A percentile compares a stretch with the other conserved stretches of the same genome.
These are phyloP conservation scores for Dendrobium catenatum DNA, from an alignment of 106 monocot genomes.

Conservation along the genomic window DNA sequence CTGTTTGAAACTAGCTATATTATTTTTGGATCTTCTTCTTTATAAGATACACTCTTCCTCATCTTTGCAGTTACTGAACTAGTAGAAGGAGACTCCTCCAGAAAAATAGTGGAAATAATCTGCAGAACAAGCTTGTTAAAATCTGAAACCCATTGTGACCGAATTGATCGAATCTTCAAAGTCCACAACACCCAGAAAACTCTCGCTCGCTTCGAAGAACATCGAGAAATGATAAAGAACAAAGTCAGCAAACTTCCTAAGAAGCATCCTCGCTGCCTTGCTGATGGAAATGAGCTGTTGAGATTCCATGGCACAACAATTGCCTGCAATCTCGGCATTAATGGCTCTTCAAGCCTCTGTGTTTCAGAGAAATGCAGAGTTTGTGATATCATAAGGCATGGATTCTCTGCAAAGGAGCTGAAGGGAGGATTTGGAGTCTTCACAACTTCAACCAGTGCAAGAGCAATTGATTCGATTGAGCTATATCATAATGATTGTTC, in stretches of 20 bases:
- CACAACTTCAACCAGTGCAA: conserved; percentile 81
- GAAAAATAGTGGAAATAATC: conserved; percentile 96
- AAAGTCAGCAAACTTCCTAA: conserved; percentile 80
- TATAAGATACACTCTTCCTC: no score
- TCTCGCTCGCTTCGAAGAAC: conserved; percentile 75
- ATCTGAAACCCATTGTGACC: conserved; percentile 48
- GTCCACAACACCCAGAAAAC: conserved; percentile 93
- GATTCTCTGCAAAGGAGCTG: conserved; percentile 56
- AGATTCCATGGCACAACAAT: conserved; percentile 82
- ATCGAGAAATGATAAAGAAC: conserved; percentile 70
- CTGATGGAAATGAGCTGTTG: conserved; percentile 88
- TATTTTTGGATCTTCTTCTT: no score
- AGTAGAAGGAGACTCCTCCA: conserved; percentile 88
- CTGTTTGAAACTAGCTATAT: no score
- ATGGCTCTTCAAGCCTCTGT: conserved; percentile 68
- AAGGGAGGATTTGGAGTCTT: conserved; percentile 68
- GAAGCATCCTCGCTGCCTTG: conserved; percentile 94
- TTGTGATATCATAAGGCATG: conserved; percentile 66
- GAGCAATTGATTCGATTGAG: conserved; percentile 69
- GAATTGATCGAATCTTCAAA: conserved; percentile 87
- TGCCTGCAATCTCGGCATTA: conserved; percentile 61
- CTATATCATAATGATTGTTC: conserved; percentile 23
- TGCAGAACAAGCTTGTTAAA: conserved; percentile 83
- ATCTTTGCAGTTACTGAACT: conserved; percentile 75
- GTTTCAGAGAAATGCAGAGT: conserved; percentile 58